Percentiles rank a stretch among this genome's conserved stretches.
Evolutionary conservation across 2,329 filamentous ascomycete species (phyloP).

Genomic region (Sporothrix variecibatus): DNA sequence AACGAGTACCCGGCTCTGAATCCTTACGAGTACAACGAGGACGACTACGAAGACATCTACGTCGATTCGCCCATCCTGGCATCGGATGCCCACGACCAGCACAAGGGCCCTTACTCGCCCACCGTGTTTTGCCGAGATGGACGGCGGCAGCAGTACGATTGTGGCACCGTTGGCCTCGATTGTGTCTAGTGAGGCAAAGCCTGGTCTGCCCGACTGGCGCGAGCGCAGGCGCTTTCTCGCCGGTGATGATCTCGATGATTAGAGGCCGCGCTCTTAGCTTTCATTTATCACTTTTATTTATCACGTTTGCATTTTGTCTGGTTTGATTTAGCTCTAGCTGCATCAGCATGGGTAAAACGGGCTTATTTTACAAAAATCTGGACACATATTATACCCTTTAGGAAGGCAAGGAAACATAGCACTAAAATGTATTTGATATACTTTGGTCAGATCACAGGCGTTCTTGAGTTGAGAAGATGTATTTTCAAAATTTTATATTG

Average conservation of each 20-base stretch:
- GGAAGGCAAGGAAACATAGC: background rate
- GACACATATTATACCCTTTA: background rate
- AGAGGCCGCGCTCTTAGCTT: background rate
- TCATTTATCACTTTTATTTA: background rate
- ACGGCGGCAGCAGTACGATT: background rate
- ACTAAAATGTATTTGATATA: background rate
- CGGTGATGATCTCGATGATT: background rate
- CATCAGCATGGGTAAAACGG: background rate
- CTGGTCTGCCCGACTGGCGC: background rate
- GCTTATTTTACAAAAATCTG: background rate
- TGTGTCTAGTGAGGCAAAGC: background rate
- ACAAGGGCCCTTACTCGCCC: slow-evolving; percentile 6
- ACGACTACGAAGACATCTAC: slow-evolving; percentile 8
- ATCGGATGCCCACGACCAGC: background rate
- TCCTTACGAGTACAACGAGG: slow-evolving; percentile 32
- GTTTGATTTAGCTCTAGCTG: too few relatives aligned
- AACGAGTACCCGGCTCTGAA: slow-evolving; percentile 37
- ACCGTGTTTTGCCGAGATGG: slow-evolving; percentile 28
- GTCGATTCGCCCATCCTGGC: slow-evolving; percentile 8
- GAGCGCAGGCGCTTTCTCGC: background rate
- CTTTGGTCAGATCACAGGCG: background rate
- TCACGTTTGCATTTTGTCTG: background rate
- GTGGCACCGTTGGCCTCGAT: background rate
- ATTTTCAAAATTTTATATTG: background rate
- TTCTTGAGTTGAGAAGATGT: background rate